Conservation (phyloP, 2,329 filamentous ascomycete species). For the Botryotinia convoluta region DNA sequence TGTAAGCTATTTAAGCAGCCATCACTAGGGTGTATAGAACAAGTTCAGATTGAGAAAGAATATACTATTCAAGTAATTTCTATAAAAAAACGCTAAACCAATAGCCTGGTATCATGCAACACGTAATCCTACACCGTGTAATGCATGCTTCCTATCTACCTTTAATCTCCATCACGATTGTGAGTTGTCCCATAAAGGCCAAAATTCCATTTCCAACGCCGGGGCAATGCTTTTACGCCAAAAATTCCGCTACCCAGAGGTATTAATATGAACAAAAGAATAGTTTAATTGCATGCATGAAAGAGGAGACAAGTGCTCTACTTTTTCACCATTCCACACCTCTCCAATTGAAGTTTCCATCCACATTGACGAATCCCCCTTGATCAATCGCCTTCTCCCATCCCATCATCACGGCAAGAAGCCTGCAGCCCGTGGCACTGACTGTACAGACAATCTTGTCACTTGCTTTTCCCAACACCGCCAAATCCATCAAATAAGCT, state of each 20-base stretch:
- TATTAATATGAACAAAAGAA: constrained; percentile 8
- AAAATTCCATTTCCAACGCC: neutral
- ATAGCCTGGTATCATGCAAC: constrained; percentile 5
- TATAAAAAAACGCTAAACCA: neutral
- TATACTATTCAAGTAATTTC: neutral
- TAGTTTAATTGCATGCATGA: neutral
- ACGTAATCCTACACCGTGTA: neutral
- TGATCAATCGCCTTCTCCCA: constrained; percentile 66
- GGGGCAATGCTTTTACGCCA: neutral
- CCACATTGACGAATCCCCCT: constrained; percentile 74
- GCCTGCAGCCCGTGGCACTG: constrained; percentile 67
- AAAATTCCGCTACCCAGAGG: neutral
- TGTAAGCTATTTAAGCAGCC: neutral
- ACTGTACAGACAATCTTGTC: constrained; percentile 76
- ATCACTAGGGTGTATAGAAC: neutral
- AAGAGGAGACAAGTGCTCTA: neutral
- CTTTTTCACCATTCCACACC: constrained; percentile 38
- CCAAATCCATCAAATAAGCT: constrained; percentile 79
- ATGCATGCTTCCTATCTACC: neutral
- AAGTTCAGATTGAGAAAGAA: neutral
- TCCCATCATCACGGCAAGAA: constrained; percentile 83
- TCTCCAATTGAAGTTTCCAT: constrained; percentile 64
- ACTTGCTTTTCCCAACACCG: constrained; percentile 64
- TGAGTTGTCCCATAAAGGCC: neutral
- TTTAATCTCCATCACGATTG: neutral